A percentile compares a stretch with the other conserved stretches of the same genome.
Conservation (phyloP, 441 rosid species). For the Populus tomentosa region DNA sequence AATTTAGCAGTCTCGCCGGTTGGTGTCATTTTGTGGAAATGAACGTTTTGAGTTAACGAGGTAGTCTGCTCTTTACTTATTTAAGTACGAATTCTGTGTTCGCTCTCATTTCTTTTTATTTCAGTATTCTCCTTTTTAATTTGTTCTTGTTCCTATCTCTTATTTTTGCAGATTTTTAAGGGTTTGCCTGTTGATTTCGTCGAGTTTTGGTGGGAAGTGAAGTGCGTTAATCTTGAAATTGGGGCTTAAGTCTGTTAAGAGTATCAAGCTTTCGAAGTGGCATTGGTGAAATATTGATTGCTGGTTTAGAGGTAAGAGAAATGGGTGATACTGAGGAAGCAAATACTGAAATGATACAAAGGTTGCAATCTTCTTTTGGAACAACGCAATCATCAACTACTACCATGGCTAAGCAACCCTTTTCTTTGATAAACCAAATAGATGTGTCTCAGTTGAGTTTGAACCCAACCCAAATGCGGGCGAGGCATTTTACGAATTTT, state of each 20-base stretch:
- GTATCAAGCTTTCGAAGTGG: background rate
- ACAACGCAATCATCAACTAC: constrained; percentile 42
- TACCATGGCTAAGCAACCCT: constrained; percentile 41
- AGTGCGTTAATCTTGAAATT: constrained; percentile 9
- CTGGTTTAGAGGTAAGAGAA: background rate
- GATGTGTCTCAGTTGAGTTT: constrained; percentile 55
- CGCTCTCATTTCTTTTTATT: background rate
- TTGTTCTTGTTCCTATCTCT: background rate
- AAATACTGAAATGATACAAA: constrained; percentile 60
- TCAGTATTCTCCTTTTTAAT: constrained; percentile 8
- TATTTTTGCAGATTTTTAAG: constrained; percentile 2
- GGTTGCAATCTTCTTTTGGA: constrained; percentile 66
- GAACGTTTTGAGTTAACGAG: constrained; percentile 17
- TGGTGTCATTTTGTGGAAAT: constrained; percentile 15
- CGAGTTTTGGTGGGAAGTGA: constrained; percentile 20
- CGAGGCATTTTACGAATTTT: constrained; percentile 49
- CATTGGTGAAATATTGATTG: background rate
- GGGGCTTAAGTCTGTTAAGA: background rate
- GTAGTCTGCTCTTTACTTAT: constrained; percentile 1
- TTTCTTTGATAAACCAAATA: constrained; percentile 41
- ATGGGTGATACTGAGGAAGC: constrained; percentile 76
- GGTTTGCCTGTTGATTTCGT: constrained; percentile 7
- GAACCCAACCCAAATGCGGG: constrained; percentile 47
- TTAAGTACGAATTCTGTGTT: background rate
- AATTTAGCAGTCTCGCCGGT: background rate